Conservation (phyloP, 768 basidiomycete genomes). For the Auricularia heimuer region DNA sequence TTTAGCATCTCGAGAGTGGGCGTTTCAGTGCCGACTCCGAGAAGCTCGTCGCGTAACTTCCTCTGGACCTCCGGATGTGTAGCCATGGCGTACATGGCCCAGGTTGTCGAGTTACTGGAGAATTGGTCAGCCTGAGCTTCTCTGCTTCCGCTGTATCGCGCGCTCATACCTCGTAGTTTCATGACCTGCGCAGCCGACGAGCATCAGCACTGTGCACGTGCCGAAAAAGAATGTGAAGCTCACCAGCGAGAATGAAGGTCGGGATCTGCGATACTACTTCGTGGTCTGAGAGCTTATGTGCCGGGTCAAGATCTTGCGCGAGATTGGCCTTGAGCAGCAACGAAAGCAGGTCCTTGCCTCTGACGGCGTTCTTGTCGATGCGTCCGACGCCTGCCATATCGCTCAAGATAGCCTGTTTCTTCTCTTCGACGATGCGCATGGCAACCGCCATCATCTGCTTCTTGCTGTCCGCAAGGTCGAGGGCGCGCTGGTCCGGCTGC, state of each 20-base stretch:
- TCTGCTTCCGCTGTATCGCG: no score
- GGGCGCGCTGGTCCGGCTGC: conserved; percentile 8
- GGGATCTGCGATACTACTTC: conserved; percentile 41
- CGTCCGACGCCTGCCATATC: background rate
- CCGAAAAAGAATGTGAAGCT: no score
- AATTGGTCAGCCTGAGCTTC: no score
- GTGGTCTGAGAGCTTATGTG: conserved; percentile 47
- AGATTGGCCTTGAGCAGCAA: conserved; percentile 56
- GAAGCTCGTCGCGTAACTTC: conserved; percentile 21
- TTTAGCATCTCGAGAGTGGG: conserved; percentile 9
- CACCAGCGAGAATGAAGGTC: conserved; percentile 3
- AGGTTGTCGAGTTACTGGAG: conserved; percentile 9
- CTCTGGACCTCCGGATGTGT: conserved; percentile 21
- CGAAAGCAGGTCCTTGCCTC: conserved; percentile 48
- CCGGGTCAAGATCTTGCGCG: conserved; percentile 45
- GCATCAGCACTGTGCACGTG: no score
- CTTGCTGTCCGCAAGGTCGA: conserved; percentile 3
- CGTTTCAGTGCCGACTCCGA: background rate
- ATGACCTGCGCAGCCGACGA: background rate
- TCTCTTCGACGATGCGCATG: conserved; percentile 19
- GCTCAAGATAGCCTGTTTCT: conserved; percentile 22
- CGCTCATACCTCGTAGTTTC: background rate
- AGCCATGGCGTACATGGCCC: conserved; percentile 21
- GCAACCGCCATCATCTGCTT: conserved; percentile 19
- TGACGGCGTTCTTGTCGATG: conserved; percentile 12